These are phyloP conservation scores for Waltergamsia citrina DNA, from an alignment of 2,329 filamentous ascomycete genomes.

Conservation along the genomic window DNA sequence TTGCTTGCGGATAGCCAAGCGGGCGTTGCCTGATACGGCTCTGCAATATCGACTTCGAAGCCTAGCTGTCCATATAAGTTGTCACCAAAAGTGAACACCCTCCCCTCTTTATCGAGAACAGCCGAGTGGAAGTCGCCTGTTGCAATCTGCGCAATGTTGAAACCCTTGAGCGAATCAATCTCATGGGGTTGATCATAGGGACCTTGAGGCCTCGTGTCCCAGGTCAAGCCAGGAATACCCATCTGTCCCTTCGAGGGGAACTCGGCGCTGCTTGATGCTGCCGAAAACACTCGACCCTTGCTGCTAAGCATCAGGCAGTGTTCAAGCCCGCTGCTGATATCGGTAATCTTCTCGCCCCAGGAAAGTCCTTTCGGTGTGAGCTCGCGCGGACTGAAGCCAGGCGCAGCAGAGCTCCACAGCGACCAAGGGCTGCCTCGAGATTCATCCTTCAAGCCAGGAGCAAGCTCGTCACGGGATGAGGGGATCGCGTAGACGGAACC, in stretches of 20 bases:
- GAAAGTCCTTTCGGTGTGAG: slow-evolving; percentile 55
- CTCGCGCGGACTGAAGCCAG: slow-evolving; percentile 58
- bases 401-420: slow-evolving; percentile 46
- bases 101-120: slow-evolving; percentile 64
- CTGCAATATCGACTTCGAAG: slow-evolving; percentile 57
- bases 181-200: slow-evolving; percentile 78
- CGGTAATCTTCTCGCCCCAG: slow-evolving; percentile 63
- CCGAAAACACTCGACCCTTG: slow-evolving; percentile 76
- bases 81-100: slow-evolving; percentile 81
- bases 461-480: slow-evolving; percentile 63
- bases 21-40: slow-evolving; percentile 58
- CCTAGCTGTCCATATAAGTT: slow-evolving; percentile 88
- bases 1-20: slow-evolving; percentile 59
- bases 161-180: slow-evolving; percentile 60
- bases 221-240: slow-evolving; percentile 74
- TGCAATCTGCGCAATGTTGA: slow-evolving; percentile 65
- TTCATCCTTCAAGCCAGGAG: slow-evolving; percentile 48
- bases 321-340: slow-evolving; percentile 71
- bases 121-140: slow-evolving; percentile 82
- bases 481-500: slow-evolving; percentile 83
- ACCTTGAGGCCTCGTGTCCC: slow-evolving; percentile 66
- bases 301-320: slow-evolving; percentile 81
- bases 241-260: slow-evolving; percentile 82
- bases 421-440: slow-evolving; percentile 57
- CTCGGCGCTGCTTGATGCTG: slow-evolving; percentile 67